Percentiles rank a stretch among this genome's conserved stretches.
phyloP scores from a whole-genome alignment of 495 filamentous ascomycete species.

The Acidomyces sp. region DNA sequence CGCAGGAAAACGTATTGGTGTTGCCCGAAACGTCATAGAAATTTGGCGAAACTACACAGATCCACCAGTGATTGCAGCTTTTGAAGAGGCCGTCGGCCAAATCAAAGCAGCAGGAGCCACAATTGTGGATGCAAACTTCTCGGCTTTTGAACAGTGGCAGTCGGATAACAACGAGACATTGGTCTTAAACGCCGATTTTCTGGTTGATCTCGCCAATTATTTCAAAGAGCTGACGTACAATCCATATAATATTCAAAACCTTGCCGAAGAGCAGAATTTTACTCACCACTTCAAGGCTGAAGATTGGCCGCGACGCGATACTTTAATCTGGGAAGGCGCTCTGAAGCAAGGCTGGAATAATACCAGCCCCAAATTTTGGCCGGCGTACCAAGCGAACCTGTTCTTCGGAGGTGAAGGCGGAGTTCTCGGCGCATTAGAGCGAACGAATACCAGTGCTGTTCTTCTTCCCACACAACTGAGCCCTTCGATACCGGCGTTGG shows the following conservation, averaged over 20 bases:
- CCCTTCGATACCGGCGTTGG: conserved; percentile 33
- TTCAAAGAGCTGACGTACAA: conserved; percentile 32
- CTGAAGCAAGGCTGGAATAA: conserved; percentile 29
- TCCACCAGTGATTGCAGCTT: conserved; percentile 30
- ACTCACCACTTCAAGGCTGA: conserved; percentile 35
- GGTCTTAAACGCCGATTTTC: conserved; percentile 29
- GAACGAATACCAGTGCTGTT: conserved; percentile 37
- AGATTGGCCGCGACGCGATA: conserved; percentile 39
- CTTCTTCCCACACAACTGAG: conserved; percentile 37
- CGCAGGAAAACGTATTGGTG: conserved; percentile 38
- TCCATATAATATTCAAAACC: conserved; percentile 25
- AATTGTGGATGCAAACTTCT: conserved; percentile 43
- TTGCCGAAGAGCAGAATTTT: conserved; percentile 33
- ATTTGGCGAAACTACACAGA: conserved; percentile 16
- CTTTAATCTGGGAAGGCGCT: conserved; percentile 34
- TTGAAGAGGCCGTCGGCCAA: conserved; percentile 33
- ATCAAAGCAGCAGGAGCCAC: conserved; percentile 37
- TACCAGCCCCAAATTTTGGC: conserved; percentile 27
- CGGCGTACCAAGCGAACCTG: conserved; percentile 30
- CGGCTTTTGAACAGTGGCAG: conserved; percentile 28
- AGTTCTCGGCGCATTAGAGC: conserved; percentile 36
- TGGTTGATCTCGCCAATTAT: conserved; percentile 26
- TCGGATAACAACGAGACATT: conserved; percentile 18
- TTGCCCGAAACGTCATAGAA: conserved; percentile 38
- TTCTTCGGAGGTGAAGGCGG: conserved; percentile 37